Conservation (phyloP, 371 early-diverging fungal species). For the Mortierella sp. region DNA sequence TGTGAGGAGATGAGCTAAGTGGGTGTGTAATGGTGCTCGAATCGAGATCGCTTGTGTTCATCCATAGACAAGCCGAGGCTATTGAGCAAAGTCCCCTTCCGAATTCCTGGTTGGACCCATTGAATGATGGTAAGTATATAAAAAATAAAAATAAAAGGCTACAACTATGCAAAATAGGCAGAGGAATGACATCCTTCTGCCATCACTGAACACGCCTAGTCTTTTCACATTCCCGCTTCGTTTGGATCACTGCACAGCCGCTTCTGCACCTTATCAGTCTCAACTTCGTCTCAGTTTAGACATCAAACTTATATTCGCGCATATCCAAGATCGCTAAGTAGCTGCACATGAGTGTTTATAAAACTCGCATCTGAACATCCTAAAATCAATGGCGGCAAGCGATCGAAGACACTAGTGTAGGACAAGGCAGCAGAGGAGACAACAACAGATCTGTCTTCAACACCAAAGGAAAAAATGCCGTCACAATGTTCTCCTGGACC, state of each 20-base stretch:
- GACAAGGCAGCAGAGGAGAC: neutral
- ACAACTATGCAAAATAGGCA: too few species aligned
- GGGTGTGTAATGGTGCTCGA: neutral
- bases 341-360: neutral
- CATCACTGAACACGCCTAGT: too few species aligned
- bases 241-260: too few species aligned
- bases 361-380: neutral
- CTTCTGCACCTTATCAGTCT: neutral
- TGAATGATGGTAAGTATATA: too few species aligned
- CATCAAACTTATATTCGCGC: neutral
- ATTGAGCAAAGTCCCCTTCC: neutral
- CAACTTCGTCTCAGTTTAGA: neutral
- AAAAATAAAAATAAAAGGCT: too few species aligned
- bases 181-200: too few species aligned
- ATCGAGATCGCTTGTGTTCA: neutral
- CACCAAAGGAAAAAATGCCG: neutral
- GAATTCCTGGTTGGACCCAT: neutral
- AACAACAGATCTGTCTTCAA: neutral
- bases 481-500: neutral
- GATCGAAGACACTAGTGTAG: too few species aligned
- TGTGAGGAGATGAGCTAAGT: neutral
- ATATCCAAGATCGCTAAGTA: neutral
- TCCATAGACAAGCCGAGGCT: neutral
- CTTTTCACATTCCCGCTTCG: too few species aligned
- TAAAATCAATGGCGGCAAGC: neutral